phyloP scores from a whole-genome alignment of 345 rosid species.

The Ceriops zippeliana region DNA sequence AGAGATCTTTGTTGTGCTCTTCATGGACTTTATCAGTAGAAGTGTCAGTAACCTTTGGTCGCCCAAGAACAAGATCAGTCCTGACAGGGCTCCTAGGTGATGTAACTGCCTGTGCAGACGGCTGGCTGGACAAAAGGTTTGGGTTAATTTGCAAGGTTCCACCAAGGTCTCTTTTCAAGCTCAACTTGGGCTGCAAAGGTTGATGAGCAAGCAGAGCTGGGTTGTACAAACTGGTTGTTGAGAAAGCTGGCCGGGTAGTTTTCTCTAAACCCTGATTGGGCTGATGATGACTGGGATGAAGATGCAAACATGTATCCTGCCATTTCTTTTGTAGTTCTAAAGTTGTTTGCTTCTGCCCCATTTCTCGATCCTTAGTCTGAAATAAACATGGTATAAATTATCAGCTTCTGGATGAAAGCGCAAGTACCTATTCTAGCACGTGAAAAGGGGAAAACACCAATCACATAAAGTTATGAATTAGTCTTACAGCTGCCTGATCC shows the following conservation, averaged over 20 bases:
- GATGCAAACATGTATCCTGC: conserved; percentile 58
- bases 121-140: conserved; percentile 29
- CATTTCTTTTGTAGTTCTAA: conserved; percentile 76
- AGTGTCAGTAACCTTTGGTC: conserved; percentile 37
- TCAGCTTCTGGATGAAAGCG: not conserved
- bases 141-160: conserved; percentile 37
- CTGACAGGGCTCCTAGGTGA: conserved; percentile 73
- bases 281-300: conserved; percentile 64
- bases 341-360: conserved; percentile 42
- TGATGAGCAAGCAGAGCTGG: conserved; percentile 51
- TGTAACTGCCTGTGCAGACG: conserved; percentile 26
- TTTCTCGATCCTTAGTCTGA: conserved; percentile 61
- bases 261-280: conserved; percentile 34
- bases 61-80: conserved; percentile 84
- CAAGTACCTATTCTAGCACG: not conserved
- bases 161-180: conserved; percentile 39
- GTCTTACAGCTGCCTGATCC: conserved; percentile 42
- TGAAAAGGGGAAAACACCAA: not conserved
- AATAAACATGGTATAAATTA: not conserved
- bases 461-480: not conserved
- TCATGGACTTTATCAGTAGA: conserved; percentile 29
- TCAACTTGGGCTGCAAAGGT: conserved; percentile 60
- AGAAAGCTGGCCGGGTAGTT: conserved; percentile 40
- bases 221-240: conserved; percentile 45
- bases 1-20: conserved; percentile 54